These are phyloP conservation scores for Plasmodium malariae DNA, from an alignment of 169 alveolate species.

Conservation along the genomic window DNA sequence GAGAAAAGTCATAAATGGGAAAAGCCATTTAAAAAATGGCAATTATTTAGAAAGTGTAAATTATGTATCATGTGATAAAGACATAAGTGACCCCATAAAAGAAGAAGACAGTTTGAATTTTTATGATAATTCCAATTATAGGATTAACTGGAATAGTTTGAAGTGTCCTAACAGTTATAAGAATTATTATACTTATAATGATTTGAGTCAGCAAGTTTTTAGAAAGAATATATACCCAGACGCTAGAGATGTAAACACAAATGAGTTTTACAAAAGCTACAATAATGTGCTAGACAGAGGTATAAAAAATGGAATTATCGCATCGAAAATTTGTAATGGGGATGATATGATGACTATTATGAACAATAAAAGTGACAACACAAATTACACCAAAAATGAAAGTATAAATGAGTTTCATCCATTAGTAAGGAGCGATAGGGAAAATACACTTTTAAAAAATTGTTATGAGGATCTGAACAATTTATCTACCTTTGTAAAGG, in stretches of 20 bases:
- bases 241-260: neutral
- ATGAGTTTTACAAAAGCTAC: neutral
- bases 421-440: neutral
- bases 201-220: too few species aligned
- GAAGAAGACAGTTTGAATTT: neutral
- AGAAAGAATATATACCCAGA: too few species aligned
- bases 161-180: too few species aligned
- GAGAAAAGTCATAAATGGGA: neutral
- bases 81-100: neutral
- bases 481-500: neutral
- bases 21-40: neutral
- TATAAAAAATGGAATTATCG: neutral
- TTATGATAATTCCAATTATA: neutral
- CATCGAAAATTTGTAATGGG: neutral
- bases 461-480: neutral
- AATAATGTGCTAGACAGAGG: neutral
- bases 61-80: neutral
- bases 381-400: neutral
- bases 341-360: neutral
- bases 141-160: neutral
- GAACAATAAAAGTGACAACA: neutral
- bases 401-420: neutral
- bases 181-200: too few species aligned
- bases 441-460: too few species aligned
- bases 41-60: neutral